Percentiles rank a stretch among this genome's conserved stretches.
Conservation (phyloP, 345 rosid species). For the Lepidium didymum region DNA sequence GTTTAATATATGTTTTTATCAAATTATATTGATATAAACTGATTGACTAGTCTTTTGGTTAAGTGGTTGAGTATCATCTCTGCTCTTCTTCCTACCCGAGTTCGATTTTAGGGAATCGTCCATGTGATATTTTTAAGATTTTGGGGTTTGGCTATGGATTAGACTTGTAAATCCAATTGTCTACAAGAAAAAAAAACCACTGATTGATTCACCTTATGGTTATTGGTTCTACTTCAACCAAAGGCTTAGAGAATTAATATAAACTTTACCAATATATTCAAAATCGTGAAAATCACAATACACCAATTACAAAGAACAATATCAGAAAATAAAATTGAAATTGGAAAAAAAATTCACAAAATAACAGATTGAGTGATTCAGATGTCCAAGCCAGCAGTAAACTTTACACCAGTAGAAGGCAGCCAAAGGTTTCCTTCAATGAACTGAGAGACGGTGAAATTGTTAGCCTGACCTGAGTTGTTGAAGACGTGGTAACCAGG, state of each 20-base stretch:
- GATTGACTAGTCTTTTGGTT: too few species aligned
- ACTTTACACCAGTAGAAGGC: conserved; percentile 60
- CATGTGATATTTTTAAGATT: too few species aligned
- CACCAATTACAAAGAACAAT: neutral
- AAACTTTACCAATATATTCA: neutral
- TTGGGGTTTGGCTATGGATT: too few species aligned
- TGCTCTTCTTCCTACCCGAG: too few species aligned
- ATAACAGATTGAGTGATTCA: neutral
- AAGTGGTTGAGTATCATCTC: too few species aligned
- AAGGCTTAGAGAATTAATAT: neutral
- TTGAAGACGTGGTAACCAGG: conserved; percentile 60
- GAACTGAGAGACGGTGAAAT: conserved; percentile 67
- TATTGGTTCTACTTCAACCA: neutral
- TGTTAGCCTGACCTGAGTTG: conserved; percentile 37
- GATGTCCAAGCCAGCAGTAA: conserved; percentile 19
- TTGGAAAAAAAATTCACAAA: neutral
- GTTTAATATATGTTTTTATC: neutral
- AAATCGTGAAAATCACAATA: neutral
- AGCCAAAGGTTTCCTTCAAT: conserved; percentile 69
- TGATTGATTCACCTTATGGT: neutral
- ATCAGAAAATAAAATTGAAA: neutral
- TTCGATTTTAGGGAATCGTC: too few species aligned
- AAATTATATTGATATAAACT: too few species aligned
- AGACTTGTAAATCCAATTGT: too few species aligned
- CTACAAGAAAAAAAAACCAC: too few species aligned